Conservation (phyloP, 805 yeast species). For the Torulaspora franciscae region DNA sequence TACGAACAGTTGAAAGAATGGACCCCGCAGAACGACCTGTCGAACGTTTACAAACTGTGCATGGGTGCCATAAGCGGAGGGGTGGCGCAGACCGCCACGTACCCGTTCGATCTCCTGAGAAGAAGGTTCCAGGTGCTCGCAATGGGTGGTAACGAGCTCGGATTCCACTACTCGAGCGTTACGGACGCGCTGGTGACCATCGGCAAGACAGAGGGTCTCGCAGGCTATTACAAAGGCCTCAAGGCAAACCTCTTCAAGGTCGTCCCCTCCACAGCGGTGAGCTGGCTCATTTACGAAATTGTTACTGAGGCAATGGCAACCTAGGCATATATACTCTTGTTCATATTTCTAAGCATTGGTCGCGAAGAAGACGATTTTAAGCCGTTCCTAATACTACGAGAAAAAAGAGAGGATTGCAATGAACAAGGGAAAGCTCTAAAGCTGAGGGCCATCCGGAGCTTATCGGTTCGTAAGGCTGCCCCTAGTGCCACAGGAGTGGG, state of each 20-base stretch:
- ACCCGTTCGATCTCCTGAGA: slow-evolving; percentile 85
- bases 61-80: slow-evolving; percentile 89
- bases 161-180: slow-evolving; percentile 76
- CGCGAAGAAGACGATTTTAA: too few relatives aligned
- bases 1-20: slow-evolving; percentile 75
- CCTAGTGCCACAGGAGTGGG: too few relatives aligned
- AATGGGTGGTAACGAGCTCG: slow-evolving; percentile 66
- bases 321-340: not conserved
- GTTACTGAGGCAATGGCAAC: slow-evolving; percentile 44
- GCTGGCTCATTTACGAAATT: slow-evolving; percentile 82
- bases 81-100: slow-evolving; percentile 81
- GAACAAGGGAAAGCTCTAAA: too few relatives aligned
- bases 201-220: slow-evolving; percentile 64
- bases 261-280: slow-evolving; percentile 92
- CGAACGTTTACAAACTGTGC: slow-evolving; percentile 50
- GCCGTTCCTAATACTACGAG: too few relatives aligned
- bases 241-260: slow-evolving; percentile 83
- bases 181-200: slow-evolving; percentile 68
- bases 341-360: too few relatives aligned
- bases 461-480: too few relatives aligned
- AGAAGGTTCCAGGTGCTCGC: slow-evolving; percentile 87
- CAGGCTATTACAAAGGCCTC: slow-evolving; percentile 68
- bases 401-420: too few relatives aligned
- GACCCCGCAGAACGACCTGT: slow-evolving; percentile 31
- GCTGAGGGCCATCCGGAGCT: too few relatives aligned